These are phyloP conservation scores for Protomyces inundatus DNA, from an alignment of 1,139 yeast genomes.

Conservation along the genomic window DNA sequence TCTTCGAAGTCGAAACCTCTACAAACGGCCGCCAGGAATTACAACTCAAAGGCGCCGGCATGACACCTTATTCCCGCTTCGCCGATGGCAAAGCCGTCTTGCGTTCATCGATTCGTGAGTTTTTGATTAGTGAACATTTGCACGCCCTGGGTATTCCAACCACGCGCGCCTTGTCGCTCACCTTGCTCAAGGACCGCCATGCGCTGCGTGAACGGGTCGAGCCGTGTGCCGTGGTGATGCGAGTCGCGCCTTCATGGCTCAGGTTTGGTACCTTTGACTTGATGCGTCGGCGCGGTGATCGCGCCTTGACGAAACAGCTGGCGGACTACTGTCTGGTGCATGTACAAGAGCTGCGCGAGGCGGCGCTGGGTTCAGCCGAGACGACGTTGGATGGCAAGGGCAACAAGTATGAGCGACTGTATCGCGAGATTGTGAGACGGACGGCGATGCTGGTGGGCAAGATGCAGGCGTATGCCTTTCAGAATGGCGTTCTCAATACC, in stretches of 20 bases:
- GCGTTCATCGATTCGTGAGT: slow-evolving; percentile 82
- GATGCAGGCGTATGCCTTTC: slow-evolving; percentile 88
- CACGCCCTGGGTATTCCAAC: slow-evolving; percentile 80
- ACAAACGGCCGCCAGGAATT: slow-evolving; percentile 50
- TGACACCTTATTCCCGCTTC: slow-evolving; percentile 85
- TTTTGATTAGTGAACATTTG: slow-evolving; percentile 74
- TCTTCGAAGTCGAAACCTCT: slow-evolving; percentile 59
- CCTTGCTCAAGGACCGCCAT: slow-evolving; percentile 63
- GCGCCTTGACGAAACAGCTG: slow-evolving; percentile 55
- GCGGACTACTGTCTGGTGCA: slow-evolving; percentile 70
- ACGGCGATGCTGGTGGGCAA: slow-evolving; percentile 75
- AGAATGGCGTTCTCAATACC: slow-evolving; percentile 90
- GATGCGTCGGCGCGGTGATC: slow-evolving; percentile 67
- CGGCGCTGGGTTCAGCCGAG: slow-evolving; percentile 33
- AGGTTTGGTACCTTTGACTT: slow-evolving; percentile 87
- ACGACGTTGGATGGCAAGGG: slow-evolving; percentile 41
- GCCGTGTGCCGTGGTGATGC: slow-evolving; percentile 74
- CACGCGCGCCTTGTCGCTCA: slow-evolving; percentile 72
- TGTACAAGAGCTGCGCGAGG: slow-evolving; percentile 48
- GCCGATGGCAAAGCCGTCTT: slow-evolving; percentile 96
- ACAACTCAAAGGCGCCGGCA: slow-evolving; percentile 82
- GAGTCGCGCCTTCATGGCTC: slow-evolving; percentile 84
- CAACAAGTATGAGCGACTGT: slow-evolving; percentile 66
- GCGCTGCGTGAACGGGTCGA: slow-evolving; percentile 69
- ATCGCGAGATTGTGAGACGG: slow-evolving; percentile 57